A percentile compares a stretch with the other conserved stretches of the same genome.
Conservation (phyloP, 192 early-diverging fungal species). For the Coemansia sp. region DNA sequence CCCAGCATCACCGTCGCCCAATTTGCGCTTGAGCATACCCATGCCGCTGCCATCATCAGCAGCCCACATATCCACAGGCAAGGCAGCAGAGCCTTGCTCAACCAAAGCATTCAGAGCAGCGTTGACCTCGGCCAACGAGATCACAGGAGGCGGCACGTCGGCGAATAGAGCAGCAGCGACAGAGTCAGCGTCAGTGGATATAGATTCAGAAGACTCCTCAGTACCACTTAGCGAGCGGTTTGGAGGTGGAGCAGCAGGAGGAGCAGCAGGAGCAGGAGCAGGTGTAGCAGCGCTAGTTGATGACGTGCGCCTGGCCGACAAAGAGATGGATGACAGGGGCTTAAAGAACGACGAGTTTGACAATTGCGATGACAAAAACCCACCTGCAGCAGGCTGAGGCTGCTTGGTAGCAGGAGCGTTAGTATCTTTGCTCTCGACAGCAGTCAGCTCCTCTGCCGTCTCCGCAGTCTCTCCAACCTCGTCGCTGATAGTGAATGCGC, state of each 20-base stretch:
- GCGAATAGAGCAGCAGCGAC: neutral
- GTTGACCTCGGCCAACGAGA: conserved; percentile 37
- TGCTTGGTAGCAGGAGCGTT: neutral
- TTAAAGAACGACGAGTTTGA: conserved; percentile 55
- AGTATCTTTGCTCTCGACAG: neutral
- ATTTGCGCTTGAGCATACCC: conserved; percentile 18
- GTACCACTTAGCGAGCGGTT: neutral
- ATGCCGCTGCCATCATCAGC: neutral
- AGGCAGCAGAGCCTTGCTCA: neutral
- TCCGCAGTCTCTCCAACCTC: neutral
- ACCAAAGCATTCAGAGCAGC: conserved; percentile 26
- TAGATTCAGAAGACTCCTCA: neutral
- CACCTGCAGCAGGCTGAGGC: neutral
- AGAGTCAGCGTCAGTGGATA: neutral
- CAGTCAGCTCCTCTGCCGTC: neutral
- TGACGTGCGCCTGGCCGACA: conserved; percentile 13
- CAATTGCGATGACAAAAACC: conserved; percentile 36
- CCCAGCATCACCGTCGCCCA: neutral
- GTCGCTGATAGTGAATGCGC: neutral
- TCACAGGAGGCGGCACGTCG: neutral
- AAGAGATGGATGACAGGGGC: conserved; percentile 45
- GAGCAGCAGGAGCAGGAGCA: too few species aligned
- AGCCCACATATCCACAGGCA: neutral
- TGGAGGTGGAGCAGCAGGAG: neutral
- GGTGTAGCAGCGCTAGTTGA: neutral